Evolutionary conservation across 2,329 filamentous ascomycete genomes (phyloP), one percentile per base, ranked within the genome.

Genomic region (Gnomoniopsis sp.): DNA sequence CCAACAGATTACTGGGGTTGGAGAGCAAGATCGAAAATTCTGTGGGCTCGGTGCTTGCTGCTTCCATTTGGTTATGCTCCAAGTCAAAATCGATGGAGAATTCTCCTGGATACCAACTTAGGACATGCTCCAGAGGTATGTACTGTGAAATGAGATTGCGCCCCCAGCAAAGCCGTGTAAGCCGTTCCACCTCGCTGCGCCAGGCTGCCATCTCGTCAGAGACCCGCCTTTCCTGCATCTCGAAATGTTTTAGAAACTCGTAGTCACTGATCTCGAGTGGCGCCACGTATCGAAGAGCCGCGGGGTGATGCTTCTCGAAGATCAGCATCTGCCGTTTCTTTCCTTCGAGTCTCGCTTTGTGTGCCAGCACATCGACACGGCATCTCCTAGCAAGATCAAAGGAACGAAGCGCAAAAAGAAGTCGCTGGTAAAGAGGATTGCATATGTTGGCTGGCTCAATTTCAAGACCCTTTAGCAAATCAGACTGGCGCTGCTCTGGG

Each of bases 1-100:
- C 66, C 33, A 82, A 65, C 1, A 81, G 58, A 55, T 83, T 74
- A 22, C 75, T 72, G 1, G 79, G 79, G 48, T 78, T 79, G 7
- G 78, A 77, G n/a, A 83, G 69, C 8, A 84, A 70, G 26, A 76
- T 69, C 8, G 77, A 70, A 54, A 81, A 82, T 10, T 22, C 44
- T 22, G n/a, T 21, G 8, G 11, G 19, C 21, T 14, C 23, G 3
- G 46, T 48, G 21, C 6, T 23, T 17, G 19, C 14, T 48, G 46
- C 46, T 4, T 48, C 46, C 3, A 23, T 14, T 11, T 3, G 19
- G 30, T 12, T 30, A 11, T 34, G 15, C 6, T 44, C 6, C 3
- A 23, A 36, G 22, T 61, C 63, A 17, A 71, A 68, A 15, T 72
- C 70, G 22, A 82, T 72, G 21, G 72, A 66, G 56, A 81, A 72